Evolutionary conservation across 192 early-diverging fungal genomes (phyloP), one percentile per base, ranked within the genome.

Genomic region (Gamsiella multidivaricata): DNA sequence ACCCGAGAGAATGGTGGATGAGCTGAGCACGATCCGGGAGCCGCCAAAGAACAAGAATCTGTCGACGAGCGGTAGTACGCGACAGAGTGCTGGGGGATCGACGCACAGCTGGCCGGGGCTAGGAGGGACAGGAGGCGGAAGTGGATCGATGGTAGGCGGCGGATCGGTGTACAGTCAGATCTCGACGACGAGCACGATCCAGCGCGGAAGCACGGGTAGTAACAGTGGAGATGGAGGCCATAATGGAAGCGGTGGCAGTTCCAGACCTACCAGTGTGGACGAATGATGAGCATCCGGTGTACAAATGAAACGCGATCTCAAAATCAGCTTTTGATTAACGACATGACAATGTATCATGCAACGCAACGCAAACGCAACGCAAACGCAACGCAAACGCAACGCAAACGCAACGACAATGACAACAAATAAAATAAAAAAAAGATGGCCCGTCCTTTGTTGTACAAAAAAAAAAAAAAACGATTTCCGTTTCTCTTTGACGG

Each of bases 1-100:
- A 6, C 86, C 84, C 14, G 90, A 94, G 75, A 89, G 89, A 45
- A 91, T 89, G 63, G 86, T 94, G 18, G 93, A 94, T 63, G 91
- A 91, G 63, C 57, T 94, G 32, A 91, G 89, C 50, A 62, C 81
- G 26, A 57, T 81, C 25, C 78, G 92, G 4, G 92, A 94, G 62
- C 89, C 91, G n/a, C 61, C 84, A 18, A 82, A 82, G 62, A 65
- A 85, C 10, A 83, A 79, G 68, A 66, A 63, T 47, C 31, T 22
- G 28, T 42, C 49, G 12, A 55, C 65, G 1, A 26, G 43, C 11
- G 36, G 59, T 2, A n/a, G 20, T 0, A 49, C 59, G 18, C 62
- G 74, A 34, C 52, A 59, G 20, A 78, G 65, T 45, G 28, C 74
- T 22, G 54, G 74, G 2, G 66, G 65, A 45, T 66, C 74, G 0